A percentile compares a stretch with the other conserved stretches of the same genome.
Evolutionary conservation across 768 basidiomycete genomes (phyloP).

Genomic region (Mycena pura): DNA sequence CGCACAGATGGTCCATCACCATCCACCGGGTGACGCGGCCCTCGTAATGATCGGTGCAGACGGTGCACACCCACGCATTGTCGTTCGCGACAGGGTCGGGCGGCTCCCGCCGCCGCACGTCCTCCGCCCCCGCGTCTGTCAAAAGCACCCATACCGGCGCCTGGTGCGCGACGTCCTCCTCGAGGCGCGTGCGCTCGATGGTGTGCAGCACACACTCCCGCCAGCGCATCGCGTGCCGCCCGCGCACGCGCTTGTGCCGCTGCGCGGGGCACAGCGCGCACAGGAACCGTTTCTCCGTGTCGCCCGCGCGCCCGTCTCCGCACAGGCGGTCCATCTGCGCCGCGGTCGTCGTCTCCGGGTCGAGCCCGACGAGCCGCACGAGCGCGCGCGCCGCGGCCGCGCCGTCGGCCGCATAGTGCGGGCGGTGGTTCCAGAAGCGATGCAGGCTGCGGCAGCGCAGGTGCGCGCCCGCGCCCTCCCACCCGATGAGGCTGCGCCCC

Average conservation of each 20-base stretch:
- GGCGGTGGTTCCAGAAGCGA: constrained; percentile 22
- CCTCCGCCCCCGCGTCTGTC: constrained; percentile 21
- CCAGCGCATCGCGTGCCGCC: constrained; percentile 22
- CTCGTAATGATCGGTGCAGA: constrained; percentile 27
- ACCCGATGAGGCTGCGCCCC: constrained; percentile 31
- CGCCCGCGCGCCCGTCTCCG: not conserved
- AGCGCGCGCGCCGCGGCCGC: constrained; percentile 25
- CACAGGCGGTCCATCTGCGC: constrained; percentile 27
- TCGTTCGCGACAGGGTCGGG: constrained; percentile 13
- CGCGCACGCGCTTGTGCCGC: not conserved
- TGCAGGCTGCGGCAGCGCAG: constrained; percentile 26
- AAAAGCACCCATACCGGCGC: constrained; percentile 24
- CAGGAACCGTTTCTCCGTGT: constrained; percentile 16
- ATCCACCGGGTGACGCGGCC: not conserved
- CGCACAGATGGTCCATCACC: constrained; percentile 16
- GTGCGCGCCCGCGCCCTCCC: constrained; percentile 31
- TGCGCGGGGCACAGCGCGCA: constrained; percentile 12
- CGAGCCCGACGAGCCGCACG: constrained; percentile 24
- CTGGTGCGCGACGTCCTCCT: not conserved
- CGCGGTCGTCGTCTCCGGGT: constrained; percentile 21
- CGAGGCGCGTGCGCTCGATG: constrained; percentile 11
- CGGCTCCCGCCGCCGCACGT: constrained; percentile 15
- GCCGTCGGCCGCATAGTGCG: constrained; percentile 27
- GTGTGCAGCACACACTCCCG: constrained; percentile 24
- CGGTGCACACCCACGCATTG: constrained; percentile 22